Percentiles rank a stretch among this genome's conserved stretches.
phyloP scores from a whole-genome alignment of 78 protist species.

The Mastigamoeba balamuthi region DNA sequence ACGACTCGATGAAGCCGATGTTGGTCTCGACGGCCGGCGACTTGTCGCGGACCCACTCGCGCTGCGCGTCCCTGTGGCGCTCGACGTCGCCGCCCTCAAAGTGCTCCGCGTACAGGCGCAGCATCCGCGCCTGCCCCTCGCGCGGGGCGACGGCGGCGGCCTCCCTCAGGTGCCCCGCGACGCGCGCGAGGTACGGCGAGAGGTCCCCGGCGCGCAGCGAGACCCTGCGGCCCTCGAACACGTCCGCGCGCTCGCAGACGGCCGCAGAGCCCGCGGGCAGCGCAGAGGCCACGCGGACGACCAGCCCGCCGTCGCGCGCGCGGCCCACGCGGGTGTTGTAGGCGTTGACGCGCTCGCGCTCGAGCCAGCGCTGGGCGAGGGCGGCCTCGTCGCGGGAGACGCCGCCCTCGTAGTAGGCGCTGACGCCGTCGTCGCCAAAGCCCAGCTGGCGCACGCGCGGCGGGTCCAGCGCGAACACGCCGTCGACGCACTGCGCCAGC shows the following conservation, averaged over 20 bases:
- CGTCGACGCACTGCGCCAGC: background rate
- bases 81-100: conserved; percentile 46
- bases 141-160: conserved; percentile 36
- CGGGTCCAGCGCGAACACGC: background rate
- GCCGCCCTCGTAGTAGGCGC: conserved; percentile 6
- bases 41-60: conserved; percentile 59
- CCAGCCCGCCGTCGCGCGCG: background rate
- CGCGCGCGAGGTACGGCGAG: background rate
- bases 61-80: conserved; percentile 55
- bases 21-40: conserved; percentile 64
- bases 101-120: conserved; percentile 29
- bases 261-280: background rate
- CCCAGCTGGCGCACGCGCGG: background rate
- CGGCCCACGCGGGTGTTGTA: conserved; percentile 20
- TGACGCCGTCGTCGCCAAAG: background rate
- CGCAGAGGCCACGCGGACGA: background rate
- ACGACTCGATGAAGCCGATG: conserved; percentile 71
- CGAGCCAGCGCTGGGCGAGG: background rate
- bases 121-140: conserved; percentile 49
- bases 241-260: too few species aligned
- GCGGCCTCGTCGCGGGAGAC: background rate
- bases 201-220: conserved; percentile 64
- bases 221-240: too few species aligned
- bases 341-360: background rate
- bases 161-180: conserved; percentile 15